Conservation (phyloP, 2,329 filamentous ascomycete genomes). For the Ustilaginoidea virens region DNA sequence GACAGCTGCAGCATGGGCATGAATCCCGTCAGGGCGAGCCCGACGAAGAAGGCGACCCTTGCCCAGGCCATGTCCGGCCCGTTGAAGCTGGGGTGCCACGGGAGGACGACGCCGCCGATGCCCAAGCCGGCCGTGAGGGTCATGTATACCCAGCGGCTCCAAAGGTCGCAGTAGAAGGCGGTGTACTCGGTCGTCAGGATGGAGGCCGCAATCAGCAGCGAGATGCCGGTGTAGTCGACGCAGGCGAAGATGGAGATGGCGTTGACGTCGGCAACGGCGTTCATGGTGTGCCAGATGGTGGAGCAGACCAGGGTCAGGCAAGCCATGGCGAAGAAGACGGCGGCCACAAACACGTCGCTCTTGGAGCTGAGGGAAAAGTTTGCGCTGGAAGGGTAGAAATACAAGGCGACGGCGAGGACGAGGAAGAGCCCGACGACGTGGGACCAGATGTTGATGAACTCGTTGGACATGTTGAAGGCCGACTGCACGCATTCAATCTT, state of each 20-base stretch:
- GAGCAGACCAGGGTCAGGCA: conserved; percentile 92
- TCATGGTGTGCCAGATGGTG: conserved; percentile 98
- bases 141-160: conserved; percentile 79
- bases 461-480: conserved; percentile 75
- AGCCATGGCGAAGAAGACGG: conserved; percentile 90
- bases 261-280: conserved; percentile 77
- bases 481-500: conserved; percentile 81
- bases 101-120: conserved; percentile 74
- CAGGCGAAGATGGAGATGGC: conserved; percentile 92
- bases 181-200: conserved; percentile 99
- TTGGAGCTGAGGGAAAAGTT: conserved; percentile 82
- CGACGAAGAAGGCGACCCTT: conserved; percentile 81
- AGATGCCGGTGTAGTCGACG: conserved; percentile 96
- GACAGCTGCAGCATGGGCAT: conserved; percentile 76
- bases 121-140: conserved; percentile 65
- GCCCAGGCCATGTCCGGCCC: conserved; percentile 82
- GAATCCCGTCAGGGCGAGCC: conserved; percentile 76
- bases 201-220: conserved; percentile 80
- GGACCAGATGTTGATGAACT: conserved; percentile 96
- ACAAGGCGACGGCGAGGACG: conserved; percentile 79
- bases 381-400: conserved; percentile 80
- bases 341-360: conserved; percentile 78
- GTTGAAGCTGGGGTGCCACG: conserved; percentile 95
- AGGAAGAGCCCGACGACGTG: conserved; percentile 81
- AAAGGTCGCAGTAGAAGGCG: conserved; percentile 92